Percentiles rank a stretch among this genome's conserved stretches.
These are phyloP conservation scores for Forsythia viridissima DNA, from an alignment of 257 asterid genomes.

Conservation along the genomic window DNA sequence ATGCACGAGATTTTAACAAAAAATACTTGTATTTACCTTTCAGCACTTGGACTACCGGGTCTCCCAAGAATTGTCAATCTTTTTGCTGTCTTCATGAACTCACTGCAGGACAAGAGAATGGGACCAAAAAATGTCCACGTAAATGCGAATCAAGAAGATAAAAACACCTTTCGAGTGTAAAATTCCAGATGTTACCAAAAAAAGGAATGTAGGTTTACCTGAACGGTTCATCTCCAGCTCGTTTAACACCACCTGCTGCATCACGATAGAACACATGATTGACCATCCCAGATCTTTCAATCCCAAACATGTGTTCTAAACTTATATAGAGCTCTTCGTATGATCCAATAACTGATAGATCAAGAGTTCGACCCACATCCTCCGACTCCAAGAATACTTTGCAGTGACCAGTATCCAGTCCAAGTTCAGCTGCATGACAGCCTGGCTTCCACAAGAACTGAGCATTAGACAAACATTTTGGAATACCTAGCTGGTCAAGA, in stretches of 20 bases:
- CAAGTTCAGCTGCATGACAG: conserved; percentile 46
- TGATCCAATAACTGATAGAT: conserved; percentile 73
- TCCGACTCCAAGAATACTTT: conserved; percentile 89
- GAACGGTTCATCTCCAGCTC: conserved; percentile 75
- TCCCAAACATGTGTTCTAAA: conserved; percentile 70
- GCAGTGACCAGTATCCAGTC: conserved; percentile 73
- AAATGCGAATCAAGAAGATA: background rate
- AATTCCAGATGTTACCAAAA: background rate
- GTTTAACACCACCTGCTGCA: conserved; percentile 63
- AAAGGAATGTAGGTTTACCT: conserved; percentile 38
- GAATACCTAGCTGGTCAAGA: conserved; percentile 35
- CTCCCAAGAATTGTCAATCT: conserved; percentile 66
- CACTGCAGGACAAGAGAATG: conserved; percentile 43
- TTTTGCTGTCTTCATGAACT: conserved; percentile 63
- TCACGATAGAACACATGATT: conserved; percentile 62
- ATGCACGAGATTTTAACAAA: background rate
- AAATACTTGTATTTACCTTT: conserved; percentile 43
- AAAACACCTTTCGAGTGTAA: background rate
- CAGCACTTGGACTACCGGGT: conserved; percentile 43
- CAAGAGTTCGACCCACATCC: conserved; percentile 78
- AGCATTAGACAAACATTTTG: conserved; percentile 34
- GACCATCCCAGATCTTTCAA: conserved; percentile 58
- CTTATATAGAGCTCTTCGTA: conserved; percentile 73
- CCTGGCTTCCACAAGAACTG: conserved; percentile 45
- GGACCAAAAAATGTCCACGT: background rate